Percentiles rank a stretch among this genome's conserved stretches.
phyloP scores from a whole-genome alignment of 495 filamentous ascomycete species.

The Daldinia concentrica region DNA sequence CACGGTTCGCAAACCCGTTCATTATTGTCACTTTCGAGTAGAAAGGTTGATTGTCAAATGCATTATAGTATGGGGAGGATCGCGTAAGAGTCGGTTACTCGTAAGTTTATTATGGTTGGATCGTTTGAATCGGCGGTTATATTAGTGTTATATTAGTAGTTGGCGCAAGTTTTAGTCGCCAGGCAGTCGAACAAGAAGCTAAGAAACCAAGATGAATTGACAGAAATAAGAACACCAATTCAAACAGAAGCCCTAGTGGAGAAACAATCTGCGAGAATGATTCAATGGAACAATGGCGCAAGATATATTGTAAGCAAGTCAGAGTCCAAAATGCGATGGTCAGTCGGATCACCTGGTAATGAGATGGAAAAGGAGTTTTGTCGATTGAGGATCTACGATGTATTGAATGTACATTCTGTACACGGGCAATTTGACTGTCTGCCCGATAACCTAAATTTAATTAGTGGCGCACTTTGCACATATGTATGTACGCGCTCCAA shows the following conservation, averaged over 20 bases:
- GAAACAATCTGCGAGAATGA: constrained; percentile 8
- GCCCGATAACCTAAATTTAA: constrained; percentile 15
- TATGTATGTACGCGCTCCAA: constrained; percentile 5
- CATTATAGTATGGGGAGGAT: constrained; percentile 26
- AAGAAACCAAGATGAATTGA: neutral
- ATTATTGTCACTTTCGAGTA: constrained; percentile 41
- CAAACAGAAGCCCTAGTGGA: constrained; percentile 4
- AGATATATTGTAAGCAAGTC: constrained; percentile 10
- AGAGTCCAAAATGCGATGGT: constrained; percentile 20
- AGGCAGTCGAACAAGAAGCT: neutral
- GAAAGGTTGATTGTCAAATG: constrained; percentile 12
- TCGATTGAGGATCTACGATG: constrained; percentile 23
- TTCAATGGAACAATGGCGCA: constrained; percentile 6
- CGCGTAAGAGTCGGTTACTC: neutral
- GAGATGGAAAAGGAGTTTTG: constrained; percentile 36
- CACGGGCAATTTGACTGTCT: too few relatives aligned
- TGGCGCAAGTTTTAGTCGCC: constrained; percentile 28
- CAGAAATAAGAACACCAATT: neutral
- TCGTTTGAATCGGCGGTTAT: constrained; percentile 9
- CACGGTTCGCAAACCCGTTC: constrained; percentile 40
- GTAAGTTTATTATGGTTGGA: neutral
- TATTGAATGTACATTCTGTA: neutral
- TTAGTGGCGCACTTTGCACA: constrained; percentile 24
- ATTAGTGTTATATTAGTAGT: constrained; percentile 11
- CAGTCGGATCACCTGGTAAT: constrained; percentile 24